Base-by-base conservation (phyloP, 2,329 filamentous ascomycete species). In the Cladobotryum mycophilum region DNA sequence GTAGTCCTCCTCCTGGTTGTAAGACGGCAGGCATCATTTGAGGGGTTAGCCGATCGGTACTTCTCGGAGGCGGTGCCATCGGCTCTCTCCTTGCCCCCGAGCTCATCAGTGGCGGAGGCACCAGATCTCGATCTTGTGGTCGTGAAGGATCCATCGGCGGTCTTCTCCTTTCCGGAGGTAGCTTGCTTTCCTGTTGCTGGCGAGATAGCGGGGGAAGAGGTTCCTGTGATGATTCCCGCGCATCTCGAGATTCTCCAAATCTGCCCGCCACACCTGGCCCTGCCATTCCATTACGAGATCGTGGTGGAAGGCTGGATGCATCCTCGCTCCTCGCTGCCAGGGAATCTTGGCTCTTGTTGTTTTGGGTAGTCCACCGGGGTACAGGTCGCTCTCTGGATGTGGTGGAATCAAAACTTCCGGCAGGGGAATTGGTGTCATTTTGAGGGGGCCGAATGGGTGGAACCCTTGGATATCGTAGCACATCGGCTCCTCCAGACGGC, bases 141-240 rank as follows among this genome's bases (percentile, higher is more conserved):
- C 79, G 71, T 6, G 76, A 66, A 7, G 78, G 76, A 53, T 84
- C 79, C 81, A 88, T 85, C 0, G 83, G 81, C 2, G 84, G 84
- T 45, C 84, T 71, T 63, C 77, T 82, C 54, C 84, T 74, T 58
- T 86, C 82, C 0, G 84, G 84, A 1, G 80, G 75, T 34, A 72
- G 72, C 18, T 76, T 69, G 35, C 75, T 75, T 7, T 63, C 55
- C 33, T 62, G 62, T n/a, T 61, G 61, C 36, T 58, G 58, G 15
- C 53, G 54, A 22, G 56, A 49, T 5, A 41, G n/a, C 15, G 49
- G 44, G n/a, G 48, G 40, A 15, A 47, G 34, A 18, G 30, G 17
- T 13, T 59, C 56, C 14, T 54, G 55, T 9, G 53, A 38, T 25
- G 53, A 49, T 13, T 61, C 58, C 20, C 48, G 44, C 13, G 55